phyloP scores from a whole-genome alignment of 2,329 filamentous ascomycete genomes.

The Clarireedia hainanense region DNA sequence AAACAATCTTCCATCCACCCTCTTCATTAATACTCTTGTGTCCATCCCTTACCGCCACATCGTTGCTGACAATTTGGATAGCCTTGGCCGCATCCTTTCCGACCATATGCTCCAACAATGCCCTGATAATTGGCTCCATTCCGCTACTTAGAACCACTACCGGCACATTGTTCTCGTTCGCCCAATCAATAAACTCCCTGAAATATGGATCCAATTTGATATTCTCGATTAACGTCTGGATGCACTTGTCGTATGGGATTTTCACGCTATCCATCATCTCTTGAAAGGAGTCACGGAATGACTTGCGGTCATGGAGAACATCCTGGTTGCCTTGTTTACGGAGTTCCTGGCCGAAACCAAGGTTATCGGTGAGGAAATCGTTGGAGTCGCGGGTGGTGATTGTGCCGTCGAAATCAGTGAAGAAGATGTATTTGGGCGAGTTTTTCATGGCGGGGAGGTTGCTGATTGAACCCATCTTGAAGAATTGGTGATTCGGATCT shows the following conservation, averaged over 20 bases:
- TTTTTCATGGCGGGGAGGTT: constrained; percentile 51
- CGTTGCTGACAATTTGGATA: constrained; percentile 87
- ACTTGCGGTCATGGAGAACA: constrained; percentile 61
- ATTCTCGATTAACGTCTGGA: constrained; percentile 68
- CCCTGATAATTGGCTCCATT: constrained; percentile 87
- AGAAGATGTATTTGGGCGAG: constrained; percentile 90
- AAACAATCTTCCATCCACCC: constrained; percentile 81
- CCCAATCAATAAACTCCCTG: constrained; percentile 80
- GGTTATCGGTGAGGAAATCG: constrained; percentile 76
- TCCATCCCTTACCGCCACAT: constrained; percentile 58
- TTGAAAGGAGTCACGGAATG: constrained; percentile 80
- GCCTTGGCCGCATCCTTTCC: constrained; percentile 64
- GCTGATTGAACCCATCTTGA: constrained; percentile 24
- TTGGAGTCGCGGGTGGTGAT: constrained; percentile 69
- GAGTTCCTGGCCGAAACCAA: constrained; percentile 70
- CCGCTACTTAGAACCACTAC: constrained; percentile 88
- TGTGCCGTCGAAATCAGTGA: constrained; percentile 97
- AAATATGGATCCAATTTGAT: constrained; percentile 87
- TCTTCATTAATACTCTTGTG: constrained; percentile 66
- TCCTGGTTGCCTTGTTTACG: constrained; percentile 68
- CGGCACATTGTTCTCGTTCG: constrained; percentile 72
- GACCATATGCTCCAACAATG: constrained; percentile 70
- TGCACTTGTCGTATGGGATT: constrained; percentile 74
- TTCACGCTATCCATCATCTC: constrained; percentile 87
- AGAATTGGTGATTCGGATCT: not conserved